These are phyloP conservation scores for Iberis pinnata DNA, from an alignment of 345 rosid species.

Conservation along the genomic window DNA sequence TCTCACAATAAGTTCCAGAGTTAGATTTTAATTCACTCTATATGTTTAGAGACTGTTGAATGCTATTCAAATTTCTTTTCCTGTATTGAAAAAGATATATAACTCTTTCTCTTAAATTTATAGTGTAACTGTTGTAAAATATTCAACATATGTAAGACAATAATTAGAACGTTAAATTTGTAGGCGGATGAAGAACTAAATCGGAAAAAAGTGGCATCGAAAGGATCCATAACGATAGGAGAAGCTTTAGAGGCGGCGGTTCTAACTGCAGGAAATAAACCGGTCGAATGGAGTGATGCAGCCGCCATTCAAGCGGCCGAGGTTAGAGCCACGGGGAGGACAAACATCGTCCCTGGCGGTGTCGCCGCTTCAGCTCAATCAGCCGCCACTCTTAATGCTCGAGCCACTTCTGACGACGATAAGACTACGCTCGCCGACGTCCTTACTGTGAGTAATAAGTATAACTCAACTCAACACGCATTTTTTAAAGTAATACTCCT, in stretches of 20 bases:
- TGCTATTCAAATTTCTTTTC: no score
- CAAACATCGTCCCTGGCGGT: conserved; percentile 53
- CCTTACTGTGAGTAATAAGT: conserved; percentile 47
- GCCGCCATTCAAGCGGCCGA: conserved; percentile 89
- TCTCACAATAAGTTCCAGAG: no score
- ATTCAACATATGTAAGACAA: no score
- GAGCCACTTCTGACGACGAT: conserved; percentile 33
- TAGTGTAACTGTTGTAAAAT: no score
- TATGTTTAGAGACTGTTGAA: no score
- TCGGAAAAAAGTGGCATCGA: conserved; percentile 4
- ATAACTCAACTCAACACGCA: no score
- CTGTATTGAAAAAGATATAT: no score
- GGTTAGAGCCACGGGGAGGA: conserved; percentile 74
- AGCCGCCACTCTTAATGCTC: conserved; percentile 69
- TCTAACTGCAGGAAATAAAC: conserved; percentile 60
- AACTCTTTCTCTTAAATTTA: no score
- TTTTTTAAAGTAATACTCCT: no score
- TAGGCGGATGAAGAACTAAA: conserved; percentile 21
- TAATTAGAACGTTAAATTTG: conserved; percentile 1
- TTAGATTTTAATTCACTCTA: no score
- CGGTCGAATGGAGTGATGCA: conserved; percentile 83
- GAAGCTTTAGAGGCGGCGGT: conserved; percentile 77
- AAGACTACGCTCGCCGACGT: conserved; percentile 65
- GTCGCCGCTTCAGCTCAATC: conserved; percentile 72
- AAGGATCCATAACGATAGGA: conserved; percentile 49